These are phyloP conservation scores for Aspergillus bridgeri DNA, from an alignment of 495 filamentous ascomycete genomes.

Conservation along the genomic window DNA sequence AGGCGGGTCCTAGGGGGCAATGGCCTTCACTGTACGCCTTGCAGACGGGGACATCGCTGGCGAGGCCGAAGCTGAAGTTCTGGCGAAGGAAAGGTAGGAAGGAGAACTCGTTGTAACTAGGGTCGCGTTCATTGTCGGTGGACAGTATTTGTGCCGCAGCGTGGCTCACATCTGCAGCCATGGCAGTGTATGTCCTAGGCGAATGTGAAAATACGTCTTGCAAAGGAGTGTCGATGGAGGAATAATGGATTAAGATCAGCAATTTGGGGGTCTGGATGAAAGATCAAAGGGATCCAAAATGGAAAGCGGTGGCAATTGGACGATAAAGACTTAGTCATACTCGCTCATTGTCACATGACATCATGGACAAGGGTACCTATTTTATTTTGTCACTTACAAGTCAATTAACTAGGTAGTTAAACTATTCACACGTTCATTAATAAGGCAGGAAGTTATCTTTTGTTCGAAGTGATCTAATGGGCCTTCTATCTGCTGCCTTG, in stretches of 20 bases:
- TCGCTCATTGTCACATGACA: too few species aligned
- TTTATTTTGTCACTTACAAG: too few species aligned
- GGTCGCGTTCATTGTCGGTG: slow-evolving; percentile 46
- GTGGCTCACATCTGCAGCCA: slow-evolving; percentile 38
- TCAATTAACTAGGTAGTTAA: too few species aligned
- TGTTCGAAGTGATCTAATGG: too few species aligned
- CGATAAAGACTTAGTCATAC: background rate
- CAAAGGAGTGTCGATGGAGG: background rate
- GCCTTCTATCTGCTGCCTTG: too few species aligned
- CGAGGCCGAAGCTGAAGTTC: slow-evolving; percentile 74
- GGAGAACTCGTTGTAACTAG: slow-evolving; percentile 59
- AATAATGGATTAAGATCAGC: background rate
- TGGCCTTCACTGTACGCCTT: slow-evolving; percentile 74
- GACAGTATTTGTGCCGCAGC: slow-evolving; percentile 36
- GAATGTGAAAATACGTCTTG: background rate
- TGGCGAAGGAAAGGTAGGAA: slow-evolving; percentile 72
- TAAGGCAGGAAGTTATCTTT: too few species aligned
- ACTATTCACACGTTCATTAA: too few species aligned
- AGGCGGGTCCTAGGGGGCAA: slow-evolving; percentile 73
- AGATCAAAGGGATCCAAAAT: background rate
- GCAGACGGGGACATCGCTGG: slow-evolving; percentile 71
- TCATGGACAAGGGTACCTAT: too few species aligned
- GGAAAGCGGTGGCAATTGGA: slow-evolving; percentile 11
- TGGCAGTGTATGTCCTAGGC: slow-evolving; percentile 14
- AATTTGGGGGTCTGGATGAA: background rate